A percentile compares a stretch with the other conserved stretches of the same genome.
Evolutionary conservation across 2,329 filamentous ascomycete genomes (phyloP).

Genomic region (Colletotrichum shisoi): DNA sequence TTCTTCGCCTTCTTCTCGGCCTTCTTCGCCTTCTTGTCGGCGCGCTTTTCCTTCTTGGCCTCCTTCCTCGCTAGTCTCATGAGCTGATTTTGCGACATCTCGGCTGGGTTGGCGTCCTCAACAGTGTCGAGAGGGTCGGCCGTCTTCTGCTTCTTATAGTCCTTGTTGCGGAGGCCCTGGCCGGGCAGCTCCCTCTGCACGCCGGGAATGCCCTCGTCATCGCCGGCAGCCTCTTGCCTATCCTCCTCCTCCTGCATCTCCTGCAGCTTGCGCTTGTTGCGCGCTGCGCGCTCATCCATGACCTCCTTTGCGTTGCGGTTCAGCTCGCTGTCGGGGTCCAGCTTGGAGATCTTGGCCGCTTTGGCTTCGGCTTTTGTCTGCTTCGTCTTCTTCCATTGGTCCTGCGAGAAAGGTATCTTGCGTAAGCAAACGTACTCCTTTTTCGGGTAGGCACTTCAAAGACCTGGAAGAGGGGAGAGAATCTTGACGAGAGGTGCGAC

Average conservation of each 20-base stretch:
- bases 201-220: conserved; percentile 60
- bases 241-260: conserved; percentile 63
- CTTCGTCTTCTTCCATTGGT: conserved; percentile 95
- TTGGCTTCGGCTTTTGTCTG: conserved; percentile 90
- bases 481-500: background rate
- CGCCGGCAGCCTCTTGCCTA: conserved; percentile 50
- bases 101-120: conserved; percentile 39
- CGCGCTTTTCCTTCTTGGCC: conserved; percentile 51
- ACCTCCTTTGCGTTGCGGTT: conserved; percentile 90
- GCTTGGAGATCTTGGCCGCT: conserved; percentile 83
- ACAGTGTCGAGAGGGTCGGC: conserved; percentile 43
- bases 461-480: background rate
- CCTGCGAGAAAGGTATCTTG: conserved; percentile 58
- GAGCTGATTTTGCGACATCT: conserved; percentile 40
- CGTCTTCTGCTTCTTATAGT: conserved; percentile 63
- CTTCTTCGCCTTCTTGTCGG: conserved; percentile 59
- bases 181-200: conserved; percentile 68
- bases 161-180: conserved; percentile 66
- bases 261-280: conserved; percentile 81
- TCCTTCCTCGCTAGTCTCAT: conserved; percentile 39
- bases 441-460: conserved; percentile 16
- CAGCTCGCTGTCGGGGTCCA: conserved; percentile 83
- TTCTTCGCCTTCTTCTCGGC: conserved; percentile 59
- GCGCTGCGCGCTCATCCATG: conserved; percentile 75
- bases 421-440: conserved; percentile 16